Evolutionary conservation across 1,284 basidiomycete species (phyloP), one percentile per base, ranked within the genome.

Genomic region (Austroboletus olivaceoglutinosus): DNA sequence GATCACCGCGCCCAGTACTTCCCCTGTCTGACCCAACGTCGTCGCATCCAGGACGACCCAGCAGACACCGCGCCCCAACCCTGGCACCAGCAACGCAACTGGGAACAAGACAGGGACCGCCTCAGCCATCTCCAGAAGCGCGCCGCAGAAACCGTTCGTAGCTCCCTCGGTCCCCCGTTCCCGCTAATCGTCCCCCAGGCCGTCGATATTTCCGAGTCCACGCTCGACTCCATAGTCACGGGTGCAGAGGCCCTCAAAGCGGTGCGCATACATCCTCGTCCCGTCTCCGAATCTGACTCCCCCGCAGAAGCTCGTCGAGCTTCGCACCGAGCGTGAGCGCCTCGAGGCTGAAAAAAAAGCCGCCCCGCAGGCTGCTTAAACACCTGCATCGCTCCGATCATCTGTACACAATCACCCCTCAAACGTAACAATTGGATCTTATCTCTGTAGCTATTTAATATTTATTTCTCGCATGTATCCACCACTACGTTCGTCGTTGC

Each of bases 131-230:
- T 85, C 6, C 71, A 76, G 47, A 69, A 72, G 51, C 76, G 79
- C 49, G 82, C 82, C 25, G 72, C 74, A 22, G 82, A 85, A 38
- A 75, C 76, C 21, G 85, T 86, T 50, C 55, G 80, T 25, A 25
- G n/a, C n/a, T n/a, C n/a, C n/a, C n/a, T n/a, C 23, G 23, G 25
- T 21, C 33, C 18, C 16, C 5, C 9, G 21, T n/a, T 48, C 47
- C 44, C 23, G 30, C 21, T 33, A 15, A 21, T 2, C 25, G 6
- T 7, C 44, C 43, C 48, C 15, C 51, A 87, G 86, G 76, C 83
- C 69, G 68, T 71, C 13, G 84, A 86, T 42, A 62, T 86, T 48
- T 86, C 86, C 4, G 86, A 88, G 64, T 74, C 76, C 18, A 84
- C 86, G 0, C 75, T 88, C 18, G 84, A 86, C 47, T 74, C 76